These are phyloP conservation scores for Starmerella davenportii DNA, from an alignment of 805 yeast species.

Conservation along the genomic window DNA sequence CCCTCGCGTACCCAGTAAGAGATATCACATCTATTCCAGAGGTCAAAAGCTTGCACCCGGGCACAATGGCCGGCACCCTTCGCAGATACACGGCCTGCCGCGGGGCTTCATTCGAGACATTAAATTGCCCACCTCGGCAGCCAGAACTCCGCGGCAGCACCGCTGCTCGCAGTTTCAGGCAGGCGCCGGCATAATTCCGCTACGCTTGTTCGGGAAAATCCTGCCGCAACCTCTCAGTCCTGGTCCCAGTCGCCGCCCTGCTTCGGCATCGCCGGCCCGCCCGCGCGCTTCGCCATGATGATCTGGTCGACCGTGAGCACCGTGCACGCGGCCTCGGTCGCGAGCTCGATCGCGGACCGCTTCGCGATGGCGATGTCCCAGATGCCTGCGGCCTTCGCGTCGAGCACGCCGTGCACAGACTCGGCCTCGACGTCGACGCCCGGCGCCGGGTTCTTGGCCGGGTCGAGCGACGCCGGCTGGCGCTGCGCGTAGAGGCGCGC, in stretches of 20 bases:
- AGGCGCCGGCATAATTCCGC: no score
- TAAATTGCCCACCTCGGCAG: no score
- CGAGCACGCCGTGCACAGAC: constrained; percentile 41
- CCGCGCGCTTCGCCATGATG: constrained; percentile 97
- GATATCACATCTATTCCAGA: no score
- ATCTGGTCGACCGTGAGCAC: constrained; percentile 87
- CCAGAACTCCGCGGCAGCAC: no score
- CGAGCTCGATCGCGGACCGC: constrained; percentile 73
- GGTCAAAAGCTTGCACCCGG: no score
- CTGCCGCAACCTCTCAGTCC: no score
- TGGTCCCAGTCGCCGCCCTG: constrained; percentile 29
- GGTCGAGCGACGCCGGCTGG: constrained; percentile 18
- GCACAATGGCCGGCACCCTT: no score
- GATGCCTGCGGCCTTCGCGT: constrained; percentile 50
- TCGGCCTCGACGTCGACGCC: constrained; percentile 75
- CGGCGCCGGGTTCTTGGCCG: constrained; percentile 11
- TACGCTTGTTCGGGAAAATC: no score
- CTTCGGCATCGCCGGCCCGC: constrained; percentile 84
- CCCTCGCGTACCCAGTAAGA: no score
- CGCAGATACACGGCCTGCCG: no score
- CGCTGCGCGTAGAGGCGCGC: constrained; percentile 80
- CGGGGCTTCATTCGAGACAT: no score
- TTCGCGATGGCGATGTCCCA: constrained; percentile 68
- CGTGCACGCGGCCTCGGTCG: constrained; percentile 88
- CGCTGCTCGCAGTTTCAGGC: no score